Base-by-base conservation (phyloP, 1,284 basidiomycete genomes). In the Microbotryum violaceum region DNA sequence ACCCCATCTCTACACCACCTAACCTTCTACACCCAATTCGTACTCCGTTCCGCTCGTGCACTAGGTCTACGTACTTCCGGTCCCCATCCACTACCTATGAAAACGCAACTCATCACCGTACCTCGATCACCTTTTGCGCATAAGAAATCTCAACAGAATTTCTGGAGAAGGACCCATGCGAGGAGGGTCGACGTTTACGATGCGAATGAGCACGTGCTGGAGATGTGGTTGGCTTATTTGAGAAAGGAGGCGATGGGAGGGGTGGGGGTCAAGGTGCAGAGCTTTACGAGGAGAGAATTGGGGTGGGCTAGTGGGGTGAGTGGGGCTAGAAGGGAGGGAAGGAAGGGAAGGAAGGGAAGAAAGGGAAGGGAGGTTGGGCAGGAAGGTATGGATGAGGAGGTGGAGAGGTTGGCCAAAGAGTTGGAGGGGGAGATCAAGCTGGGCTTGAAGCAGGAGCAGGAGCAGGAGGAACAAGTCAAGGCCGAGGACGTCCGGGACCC, bases 91-190 rank as follows among this genome's bases (percentile, higher is more conserved):
- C 82, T 97, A 0, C 92, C 92, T 0, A 89, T 83, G 2, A 82
- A 86, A 68, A 85, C 87, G 27, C 81, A 82, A 9, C 78, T 97
- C 10, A 91, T 89, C 85, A 97, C 94, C 0, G 92, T 97, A 16
- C 82, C 83, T 12, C 83, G 86, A 49, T 83, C 84, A 4, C 92
- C 93, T 4, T 97, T 97, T 75, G 86, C 85, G 9, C 87, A 94
- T 77, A 98, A 98, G 75, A 97, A 96, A 77, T 81, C 83, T 23
- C 92, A 97, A 77, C 92, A 98, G 78, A 97, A 97, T 78, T 98
- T 97, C 75, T 87, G 91, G 76, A 78, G 90, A 37, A 82, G 80
- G 71, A 87, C 88, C 59, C 88, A 94, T 74, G 88, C 87, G 71
- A 82, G 93, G 18, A 82, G 82, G 25, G 85, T 98, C 78, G 93